Evolutionary conservation across 108 stramenopile species (phyloP).

Genomic region (Cyclotella atomus): DNA sequence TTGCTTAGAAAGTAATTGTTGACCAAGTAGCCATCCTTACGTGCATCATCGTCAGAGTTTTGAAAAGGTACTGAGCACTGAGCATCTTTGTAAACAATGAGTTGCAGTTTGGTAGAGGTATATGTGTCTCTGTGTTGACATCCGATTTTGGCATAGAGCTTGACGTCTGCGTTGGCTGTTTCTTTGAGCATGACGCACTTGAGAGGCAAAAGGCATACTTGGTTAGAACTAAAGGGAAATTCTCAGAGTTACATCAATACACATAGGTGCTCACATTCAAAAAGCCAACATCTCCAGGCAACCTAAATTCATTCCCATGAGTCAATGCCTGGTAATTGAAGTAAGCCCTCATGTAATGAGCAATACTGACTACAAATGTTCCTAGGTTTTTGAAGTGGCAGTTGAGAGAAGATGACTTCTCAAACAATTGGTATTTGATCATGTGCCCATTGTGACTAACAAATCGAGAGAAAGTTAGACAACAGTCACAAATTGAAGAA

Average conservation of each 20-base stretch:
- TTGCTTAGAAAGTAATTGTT: slow-evolving; percentile 66
- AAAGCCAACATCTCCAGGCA: slow-evolving; percentile 82
- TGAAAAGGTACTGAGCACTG: slow-evolving; percentile 64
- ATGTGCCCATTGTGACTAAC: slow-evolving; percentile 87
- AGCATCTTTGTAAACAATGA: slow-evolving; percentile 81
- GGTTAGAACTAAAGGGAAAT: too few relatives aligned
- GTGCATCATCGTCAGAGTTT: slow-evolving; percentile 57
- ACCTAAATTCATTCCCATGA: slow-evolving; percentile 68
- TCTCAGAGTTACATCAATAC: neutral
- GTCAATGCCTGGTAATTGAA: slow-evolving; percentile 85
- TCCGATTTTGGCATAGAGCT: slow-evolving; percentile 87
- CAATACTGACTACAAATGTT: slow-evolving; percentile 88
- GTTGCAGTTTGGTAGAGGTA: slow-evolving; percentile 79
- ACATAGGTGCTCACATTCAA: slow-evolving; percentile 56
- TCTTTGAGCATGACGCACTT: slow-evolving; percentile 75
- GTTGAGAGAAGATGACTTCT: slow-evolving; percentile 67
- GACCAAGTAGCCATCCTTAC: slow-evolving; percentile 68
- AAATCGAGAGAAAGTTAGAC: slow-evolving; percentile 2
- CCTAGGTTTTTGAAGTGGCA: slow-evolving; percentile 83
- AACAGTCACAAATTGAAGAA: neutral
- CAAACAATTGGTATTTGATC: slow-evolving; percentile 87
- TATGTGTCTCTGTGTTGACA: slow-evolving; percentile 84
- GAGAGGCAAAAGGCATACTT: too few relatives aligned
- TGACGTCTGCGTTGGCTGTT: slow-evolving; percentile 47
- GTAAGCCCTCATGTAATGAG: slow-evolving; percentile 90